Percentiles rank a stretch among this genome's conserved stretches.
These are phyloP conservation scores for Blastomyces parvus DNA, from an alignment of 2,329 filamentous ascomycete genomes.

Conservation along the genomic window DNA sequence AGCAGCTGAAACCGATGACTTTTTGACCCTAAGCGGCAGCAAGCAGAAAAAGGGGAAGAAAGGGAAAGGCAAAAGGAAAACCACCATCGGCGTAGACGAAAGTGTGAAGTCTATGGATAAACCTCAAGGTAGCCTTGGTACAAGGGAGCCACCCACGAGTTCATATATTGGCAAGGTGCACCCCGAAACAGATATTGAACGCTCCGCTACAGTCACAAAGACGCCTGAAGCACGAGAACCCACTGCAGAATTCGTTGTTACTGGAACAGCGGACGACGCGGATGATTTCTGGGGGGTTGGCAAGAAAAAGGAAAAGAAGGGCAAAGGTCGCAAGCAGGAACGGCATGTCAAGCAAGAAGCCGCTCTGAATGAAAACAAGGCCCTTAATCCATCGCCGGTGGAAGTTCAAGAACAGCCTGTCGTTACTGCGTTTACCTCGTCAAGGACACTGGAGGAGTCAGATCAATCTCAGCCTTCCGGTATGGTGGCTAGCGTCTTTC, in stretches of 20 bases:
- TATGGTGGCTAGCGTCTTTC: constrained; percentile 29
- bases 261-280: not conserved
- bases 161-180: not conserved
- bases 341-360: constrained; percentile 4
- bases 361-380: not conserved
- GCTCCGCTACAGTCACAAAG: not conserved
- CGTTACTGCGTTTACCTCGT: not conserved
- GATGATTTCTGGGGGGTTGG: constrained; percentile 3
- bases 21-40: not conserved
- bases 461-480: constrained; percentile 15
- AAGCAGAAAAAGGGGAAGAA: constrained; percentile 14
- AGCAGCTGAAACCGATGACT: not conserved
- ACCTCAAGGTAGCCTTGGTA: too few species aligned
- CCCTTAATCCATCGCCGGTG: not conserved
- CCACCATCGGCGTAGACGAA: not conserved
- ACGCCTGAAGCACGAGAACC: not conserved
- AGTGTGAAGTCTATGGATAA: not conserved
- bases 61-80: constrained; percentile 8
- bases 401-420: not conserved
- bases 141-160: not conserved
- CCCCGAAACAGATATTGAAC: not conserved
- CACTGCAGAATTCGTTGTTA: not conserved
- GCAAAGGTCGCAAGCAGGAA: constrained; percentile 6
- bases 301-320: constrained; percentile 14
- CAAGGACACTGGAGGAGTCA: not conserved